Base-by-base conservation (phyloP, 1,284 basidiomycete genomes). In the Malassezia restricta region DNA sequence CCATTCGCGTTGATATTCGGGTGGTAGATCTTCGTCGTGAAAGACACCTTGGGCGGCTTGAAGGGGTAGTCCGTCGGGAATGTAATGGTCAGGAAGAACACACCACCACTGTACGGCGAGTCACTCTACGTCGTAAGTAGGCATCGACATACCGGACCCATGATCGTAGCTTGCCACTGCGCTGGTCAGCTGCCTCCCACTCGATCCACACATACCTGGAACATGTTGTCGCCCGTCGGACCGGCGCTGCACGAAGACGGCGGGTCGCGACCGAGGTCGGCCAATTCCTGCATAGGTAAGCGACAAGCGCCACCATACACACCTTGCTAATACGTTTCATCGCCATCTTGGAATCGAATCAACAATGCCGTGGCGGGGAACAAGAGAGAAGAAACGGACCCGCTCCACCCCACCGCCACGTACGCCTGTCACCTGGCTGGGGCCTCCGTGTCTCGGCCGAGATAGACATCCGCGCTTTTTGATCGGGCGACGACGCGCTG, bases 1-100 rank as follows among this genome's bases (percentile, higher is more conserved):
- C 94, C 94, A 70, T 94, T 91, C 62, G 86, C 85, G 75, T 94
- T 94, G 86, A 94, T 91, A 79, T 92, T 92, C 44, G 87, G 87
- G 76, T 92, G 89, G 78, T 99, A 98, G 78, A 98, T 94, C 83
- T 81, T 95, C 74, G 92, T 98, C 67, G 87, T 90, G 78, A 99
- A 98, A 77, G 85, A 86, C 76, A 98, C 89, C 82, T 96, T 96
- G 75, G 94, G 94, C 38, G 94, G 92, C 79, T 73, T 71, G 68
- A 73, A 73, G 31, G 69, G 71, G 60, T 72, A 71, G 63, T 71
- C 68, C 58, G 66, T 69, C 7, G 70, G 66, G 82, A 92, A 91
- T 44, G 81, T 83, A 75, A 92, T 87, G 45, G 65, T 61, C 32
- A 74, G 51, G 50, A 71, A 47, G 40, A 72, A 72, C 9, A 51